Base-by-base conservation (phyloP, 768 basidiomycete species). In the Calocybe indica region DNA sequence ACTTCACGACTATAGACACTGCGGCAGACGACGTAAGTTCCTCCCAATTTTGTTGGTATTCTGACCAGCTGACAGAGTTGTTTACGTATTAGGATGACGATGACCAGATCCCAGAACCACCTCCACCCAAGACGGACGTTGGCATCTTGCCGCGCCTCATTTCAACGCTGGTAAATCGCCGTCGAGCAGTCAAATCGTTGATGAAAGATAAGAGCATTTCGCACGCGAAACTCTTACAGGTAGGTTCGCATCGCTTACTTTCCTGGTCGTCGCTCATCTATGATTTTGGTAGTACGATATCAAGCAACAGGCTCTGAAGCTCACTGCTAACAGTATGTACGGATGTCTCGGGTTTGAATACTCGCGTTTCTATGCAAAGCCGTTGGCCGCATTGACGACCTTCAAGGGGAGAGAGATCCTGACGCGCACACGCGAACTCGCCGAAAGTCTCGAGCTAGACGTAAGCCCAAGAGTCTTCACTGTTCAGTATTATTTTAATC, bases 281-380 rank as follows among this genome's bases (percentile, higher is more conserved):
- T 46, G 33, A 28, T 40, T 28, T 42, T 33, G 14, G 1, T 58
- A 97, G 90, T 98, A 86, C 59, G 93, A 99, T 58, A 96, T 98
- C 70, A 93, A 92, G 61, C 96, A 99, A 57, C 85, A 90, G 65
- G 96, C 96, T 1, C 73, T 98, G 43, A 98, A 98, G 69, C 82
- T 98, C 32, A 99, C 96, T 4, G 96, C 96, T 42, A 98, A 99
- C 71, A 94, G 91, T 74, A 99, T 98, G 96, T 99, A 99, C 65
- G 96, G 96, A 12, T 99, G 96, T 73, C 83, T 99, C 14, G 96
- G 96, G 41, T 98, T 97, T 62, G 92, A 94, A 60, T 88, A 92
- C 56, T 97, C 96, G 7, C 74, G 96, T 43, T 98, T 98, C 73
- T 97, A 93, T 55, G 96, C 96, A 14, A 80, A 91, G 37, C 92